Evolutionary conservation across 73 alveolate species (phyloP).

Genomic region (Paraurostyla sp.): DNA sequence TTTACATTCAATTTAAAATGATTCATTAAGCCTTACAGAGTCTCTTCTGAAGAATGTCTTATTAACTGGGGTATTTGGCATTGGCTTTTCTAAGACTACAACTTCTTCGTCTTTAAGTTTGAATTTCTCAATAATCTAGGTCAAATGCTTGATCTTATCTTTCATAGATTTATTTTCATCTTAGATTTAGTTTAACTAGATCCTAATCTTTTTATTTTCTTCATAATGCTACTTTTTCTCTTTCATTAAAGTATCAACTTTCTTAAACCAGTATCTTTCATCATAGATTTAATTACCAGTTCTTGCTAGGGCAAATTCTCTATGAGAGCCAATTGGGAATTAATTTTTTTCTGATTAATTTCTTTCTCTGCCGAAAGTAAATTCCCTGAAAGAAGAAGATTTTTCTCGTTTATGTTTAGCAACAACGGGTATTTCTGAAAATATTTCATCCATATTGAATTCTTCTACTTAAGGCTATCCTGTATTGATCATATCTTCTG

Average conservation of each 20-base stretch:
- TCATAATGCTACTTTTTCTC: neutral
- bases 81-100: neutral
- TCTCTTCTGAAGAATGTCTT: neutral
- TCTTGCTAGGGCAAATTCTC: too few relatives aligned
- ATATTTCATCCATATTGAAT: neutral
- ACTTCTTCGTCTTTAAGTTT: neutral
- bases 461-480: neutral
- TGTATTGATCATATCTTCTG: neutral
- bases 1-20: neutral
- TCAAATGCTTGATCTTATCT: slow-evolving; percentile 40
- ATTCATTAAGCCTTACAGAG: neutral
- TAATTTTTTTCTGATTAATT: slow-evolving; percentile 18
- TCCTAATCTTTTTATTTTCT: neutral
- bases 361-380: neutral
- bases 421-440: neutral
- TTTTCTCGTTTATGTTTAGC: slow-evolving; percentile 16
- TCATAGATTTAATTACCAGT: neutral
- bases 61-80: neutral
- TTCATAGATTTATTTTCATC: neutral
- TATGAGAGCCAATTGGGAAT: neutral
- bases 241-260: neutral
- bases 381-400: slow-evolving; percentile 6
- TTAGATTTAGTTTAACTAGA: neutral
- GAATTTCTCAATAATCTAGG: neutral
- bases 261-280: neutral